phyloP scores from a whole-genome alignment of 306 rosid genomes.

The Trichosanthes cucumerina region DNA sequence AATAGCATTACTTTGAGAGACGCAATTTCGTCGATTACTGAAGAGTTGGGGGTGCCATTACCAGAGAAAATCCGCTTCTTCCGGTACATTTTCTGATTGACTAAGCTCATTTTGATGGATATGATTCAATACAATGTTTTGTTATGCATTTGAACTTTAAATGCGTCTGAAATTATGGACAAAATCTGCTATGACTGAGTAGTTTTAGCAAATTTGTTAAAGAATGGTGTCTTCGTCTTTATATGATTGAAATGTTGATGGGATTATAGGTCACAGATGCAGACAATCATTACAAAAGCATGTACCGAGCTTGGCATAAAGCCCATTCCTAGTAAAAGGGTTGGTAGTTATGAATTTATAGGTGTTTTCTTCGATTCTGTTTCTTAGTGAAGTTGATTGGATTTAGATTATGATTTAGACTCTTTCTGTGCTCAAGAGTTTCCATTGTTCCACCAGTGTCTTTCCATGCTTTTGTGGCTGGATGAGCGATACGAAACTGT shows the following conservation, averaged over 20 bases:
- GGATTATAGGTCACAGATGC: slow-evolving; percentile 90
- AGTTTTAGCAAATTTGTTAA: neutral
- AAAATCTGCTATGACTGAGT: neutral
- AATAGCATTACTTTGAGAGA: slow-evolving; percentile 83
- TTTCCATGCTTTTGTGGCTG: slow-evolving; percentile 74
- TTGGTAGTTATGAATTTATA: slow-evolving; percentile 24
- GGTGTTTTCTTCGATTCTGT: slow-evolving; percentile 1
- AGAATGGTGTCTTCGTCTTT: neutral
- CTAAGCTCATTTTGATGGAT: neutral
- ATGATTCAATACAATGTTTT: neutral
- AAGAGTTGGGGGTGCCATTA: slow-evolving; percentile 52
- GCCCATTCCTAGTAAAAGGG: slow-evolving; percentile 89
- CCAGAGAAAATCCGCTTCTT: slow-evolving; percentile 85
- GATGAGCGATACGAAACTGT: slow-evolving; percentile 79
- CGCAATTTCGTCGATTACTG: slow-evolving; percentile 45
- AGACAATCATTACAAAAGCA: slow-evolving; percentile 86
- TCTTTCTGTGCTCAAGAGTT: slow-evolving; percentile 1
- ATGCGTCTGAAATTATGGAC: neutral
- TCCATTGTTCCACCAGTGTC: slow-evolving; percentile 45
- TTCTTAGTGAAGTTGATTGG: neutral
- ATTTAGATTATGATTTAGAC: neutral
- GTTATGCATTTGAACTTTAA: neutral
- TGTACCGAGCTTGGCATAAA: slow-evolving; percentile 77
- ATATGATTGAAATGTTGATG: slow-evolving; percentile 9
- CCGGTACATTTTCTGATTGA: slow-evolving; percentile 33